Base-by-base conservation (phyloP, 495 filamentous ascomycete genomes). In the Penicillium paxilli region DNA sequence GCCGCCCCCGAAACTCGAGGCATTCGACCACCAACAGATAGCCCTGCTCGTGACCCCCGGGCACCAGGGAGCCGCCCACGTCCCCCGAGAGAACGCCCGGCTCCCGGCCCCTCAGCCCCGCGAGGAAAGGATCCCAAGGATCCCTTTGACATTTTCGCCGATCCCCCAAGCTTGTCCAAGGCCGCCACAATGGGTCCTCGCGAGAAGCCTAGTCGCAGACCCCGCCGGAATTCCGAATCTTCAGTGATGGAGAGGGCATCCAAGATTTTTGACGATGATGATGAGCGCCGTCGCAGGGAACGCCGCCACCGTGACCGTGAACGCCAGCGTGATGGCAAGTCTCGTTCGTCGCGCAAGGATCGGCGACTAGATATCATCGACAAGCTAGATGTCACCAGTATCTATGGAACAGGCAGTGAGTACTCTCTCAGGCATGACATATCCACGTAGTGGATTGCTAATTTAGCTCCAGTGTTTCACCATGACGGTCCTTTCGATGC, bases 401-500 rank as follows among this genome's bases (percentile, higher is more conserved):
- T 99, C 62, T 97, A 96, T 65, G 94, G 95, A 38, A 89, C 91
- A 54, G 94, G 94, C 67, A 80, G 93, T 98, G 75, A 72, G 93
- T 86, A 4, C 14, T 32, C 17, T 9, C 10, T 33, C 8, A 19
- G 16, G 5, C 12, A 5, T 3, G 5, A n/a, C 45, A 12, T 2
- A 5, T 10, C 7, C 11, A 25, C 8, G 2, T 37, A 25, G 19
- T 11, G 26, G 16, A 51, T 14, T n/a, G 51, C 16, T 65, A 19
- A 65, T 19, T 20, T 12, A 26, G 45, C 26, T 49, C 24, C 54
- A 96, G 93, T 98, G 66, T 96, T 99, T 72, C 95, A 99, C 55
- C 95, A 99, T 66, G 95, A 99, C 66, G 95, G 95, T 21, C 95
- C 95, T 8, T 99, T 96, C 62, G 95, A 99, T 73, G 95, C 95